Conservation (phyloP, 1,284 basidiomycete species). For the Fomitopsis betulina region DNA sequence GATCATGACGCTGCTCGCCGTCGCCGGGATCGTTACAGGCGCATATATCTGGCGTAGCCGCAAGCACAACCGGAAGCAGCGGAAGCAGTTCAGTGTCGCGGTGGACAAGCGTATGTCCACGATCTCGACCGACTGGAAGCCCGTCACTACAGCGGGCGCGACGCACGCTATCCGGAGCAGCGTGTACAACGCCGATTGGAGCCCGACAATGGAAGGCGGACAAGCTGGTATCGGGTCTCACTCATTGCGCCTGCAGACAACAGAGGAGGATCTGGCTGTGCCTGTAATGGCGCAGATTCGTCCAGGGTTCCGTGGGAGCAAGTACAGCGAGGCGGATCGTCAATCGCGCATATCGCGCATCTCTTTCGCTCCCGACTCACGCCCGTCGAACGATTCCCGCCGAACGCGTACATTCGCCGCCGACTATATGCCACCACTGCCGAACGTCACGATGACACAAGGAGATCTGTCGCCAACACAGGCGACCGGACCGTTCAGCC, state of each 20-base stretch:
- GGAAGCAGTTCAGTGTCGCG: conserved; percentile 63
- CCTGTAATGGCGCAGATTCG: conserved; percentile 51
- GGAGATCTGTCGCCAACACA: conserved; percentile 63
- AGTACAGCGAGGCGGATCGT: conserved; percentile 18
- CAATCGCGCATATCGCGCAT: conserved; percentile 48
- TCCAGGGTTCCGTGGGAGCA: conserved; percentile 37
- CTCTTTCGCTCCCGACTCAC: conserved; percentile 69
- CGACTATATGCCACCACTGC: conserved; percentile 50
- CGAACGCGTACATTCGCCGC: conserved; percentile 56
- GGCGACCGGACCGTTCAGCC: conserved; percentile 55
- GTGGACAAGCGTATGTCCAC: conserved; percentile 83
- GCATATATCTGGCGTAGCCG: conserved; percentile 51
- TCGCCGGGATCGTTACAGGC: conserved; percentile 41
- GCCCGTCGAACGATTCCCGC: conserved; percentile 56
- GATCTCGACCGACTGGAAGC: conserved; percentile 72
- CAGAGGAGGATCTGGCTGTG: conserved; percentile 19
- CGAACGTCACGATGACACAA: conserved; percentile 32
- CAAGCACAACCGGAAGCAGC: conserved; percentile 50
- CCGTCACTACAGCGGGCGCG: conserved; percentile 69
- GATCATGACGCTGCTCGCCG: conserved; percentile 64
- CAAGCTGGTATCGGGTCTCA: conserved; percentile 40
- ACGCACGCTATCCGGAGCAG: conserved; percentile 68
- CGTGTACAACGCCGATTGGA: conserved; percentile 40
- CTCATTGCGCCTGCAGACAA: conserved; percentile 22
- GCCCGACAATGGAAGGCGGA: conserved; percentile 43